phyloP scores from a whole-genome alignment of 768 basidiomycete genomes.

The Mycena belliarum region DNA sequence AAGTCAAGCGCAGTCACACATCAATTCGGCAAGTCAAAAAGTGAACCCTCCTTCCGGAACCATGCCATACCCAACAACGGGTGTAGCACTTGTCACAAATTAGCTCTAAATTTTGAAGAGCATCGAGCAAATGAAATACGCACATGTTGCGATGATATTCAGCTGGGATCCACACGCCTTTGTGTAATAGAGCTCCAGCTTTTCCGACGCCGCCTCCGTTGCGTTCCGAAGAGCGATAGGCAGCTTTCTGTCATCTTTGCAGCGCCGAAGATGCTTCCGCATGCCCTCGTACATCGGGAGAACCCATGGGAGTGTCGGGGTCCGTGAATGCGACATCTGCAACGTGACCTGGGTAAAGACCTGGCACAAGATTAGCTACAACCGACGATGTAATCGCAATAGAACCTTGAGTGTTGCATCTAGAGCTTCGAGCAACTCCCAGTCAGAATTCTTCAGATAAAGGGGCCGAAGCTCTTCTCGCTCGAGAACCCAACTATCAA shows the following conservation, averaged over 20 bases:
- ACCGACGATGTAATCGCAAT: neutral
- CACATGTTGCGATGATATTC: too few species aligned
- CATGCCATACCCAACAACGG: neutral
- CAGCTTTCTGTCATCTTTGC: neutral
- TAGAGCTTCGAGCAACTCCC: neutral
- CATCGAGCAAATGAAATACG: too few species aligned
- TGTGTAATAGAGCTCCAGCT: too few species aligned
- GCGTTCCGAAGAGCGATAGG: too few species aligned
- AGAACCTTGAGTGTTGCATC: neutral
- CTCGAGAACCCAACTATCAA: constrained; percentile 2
- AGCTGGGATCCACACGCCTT: too few species aligned
- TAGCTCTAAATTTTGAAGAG: too few species aligned
- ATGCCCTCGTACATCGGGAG: constrained; percentile 10
- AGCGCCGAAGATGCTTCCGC: neutral
- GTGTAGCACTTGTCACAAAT: neutral
- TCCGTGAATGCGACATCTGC: neutral
- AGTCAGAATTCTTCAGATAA: neutral
- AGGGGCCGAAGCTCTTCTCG: neutral
- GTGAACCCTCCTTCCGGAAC: too few species aligned
- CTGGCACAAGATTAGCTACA: neutral
- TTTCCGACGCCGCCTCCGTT: too few species aligned
- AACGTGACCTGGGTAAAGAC: neutral
- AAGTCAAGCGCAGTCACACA: too few species aligned
- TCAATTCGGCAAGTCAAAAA: too few species aligned
- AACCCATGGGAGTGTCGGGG: neutral